These are phyloP conservation scores for Magnusiomyces ingens DNA, from an alignment of 1,139 yeast species.

Conservation along the genomic window DNA sequence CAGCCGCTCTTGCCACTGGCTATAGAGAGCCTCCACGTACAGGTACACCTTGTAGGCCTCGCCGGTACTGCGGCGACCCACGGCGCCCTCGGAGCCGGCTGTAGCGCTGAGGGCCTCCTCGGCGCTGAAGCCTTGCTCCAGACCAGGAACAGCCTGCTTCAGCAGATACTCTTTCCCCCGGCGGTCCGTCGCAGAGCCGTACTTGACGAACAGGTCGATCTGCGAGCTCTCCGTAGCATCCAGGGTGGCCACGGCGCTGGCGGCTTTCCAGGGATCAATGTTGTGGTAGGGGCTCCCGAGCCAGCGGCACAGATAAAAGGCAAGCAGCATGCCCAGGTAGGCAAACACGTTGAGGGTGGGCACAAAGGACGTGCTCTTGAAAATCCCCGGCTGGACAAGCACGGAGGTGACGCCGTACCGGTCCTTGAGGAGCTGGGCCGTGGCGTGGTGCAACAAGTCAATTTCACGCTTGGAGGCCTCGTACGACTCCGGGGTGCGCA, in stretches of 20 bases:
- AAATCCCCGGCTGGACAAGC: constrained; percentile 90
- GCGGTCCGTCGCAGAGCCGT: constrained; percentile 65
- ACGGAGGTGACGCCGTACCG: constrained; percentile 58
- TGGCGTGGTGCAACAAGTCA: constrained; percentile 73
- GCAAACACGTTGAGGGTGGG: constrained; percentile 70
- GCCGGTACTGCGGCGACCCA: neutral
- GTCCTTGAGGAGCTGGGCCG: constrained; percentile 44
- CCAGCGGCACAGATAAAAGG: constrained; percentile 78
- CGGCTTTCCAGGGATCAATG: constrained; percentile 81
- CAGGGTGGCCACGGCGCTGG: constrained; percentile 70
- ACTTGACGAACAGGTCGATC: constrained; percentile 50
- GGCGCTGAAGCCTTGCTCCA: constrained; percentile 43
- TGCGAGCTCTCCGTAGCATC: constrained; percentile 42
- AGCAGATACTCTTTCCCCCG: constrained; percentile 60
- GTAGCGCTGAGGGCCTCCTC: neutral
- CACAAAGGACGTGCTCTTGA: constrained; percentile 74
- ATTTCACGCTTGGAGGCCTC: constrained; percentile 89
- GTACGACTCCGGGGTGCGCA: constrained; percentile 60
- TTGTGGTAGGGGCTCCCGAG: constrained; percentile 85
- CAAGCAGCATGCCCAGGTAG: constrained; percentile 73
- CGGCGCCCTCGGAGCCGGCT: constrained; percentile 23
- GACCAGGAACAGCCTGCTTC: constrained; percentile 41
- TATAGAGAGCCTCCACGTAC: constrained; percentile 49
- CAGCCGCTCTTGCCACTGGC: constrained; percentile 63
- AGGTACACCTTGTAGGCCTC: constrained; percentile 43